These are phyloP conservation scores for Mycosphaerelloides madeirae DNA, from an alignment of 2,329 filamentous ascomycete genomes.

Conservation along the genomic window DNA sequence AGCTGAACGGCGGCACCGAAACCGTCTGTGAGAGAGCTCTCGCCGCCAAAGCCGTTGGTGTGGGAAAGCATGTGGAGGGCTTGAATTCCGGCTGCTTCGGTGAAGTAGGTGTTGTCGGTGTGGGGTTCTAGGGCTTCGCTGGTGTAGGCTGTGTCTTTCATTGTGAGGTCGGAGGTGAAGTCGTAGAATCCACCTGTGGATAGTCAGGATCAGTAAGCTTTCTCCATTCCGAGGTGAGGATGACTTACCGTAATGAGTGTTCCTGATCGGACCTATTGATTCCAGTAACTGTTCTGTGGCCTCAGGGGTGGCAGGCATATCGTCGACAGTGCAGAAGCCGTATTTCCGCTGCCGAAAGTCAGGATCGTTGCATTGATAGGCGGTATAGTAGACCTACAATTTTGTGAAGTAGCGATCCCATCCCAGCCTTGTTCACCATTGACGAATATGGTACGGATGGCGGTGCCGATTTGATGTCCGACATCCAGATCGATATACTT, in stretches of 20 bases:
- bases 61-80: conserved; percentile 89
- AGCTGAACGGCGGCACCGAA: conserved; percentile 67
- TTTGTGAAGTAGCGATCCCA: conserved; percentile 23
- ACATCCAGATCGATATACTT: conserved; percentile 21
- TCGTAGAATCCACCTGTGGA: conserved; percentile 76
- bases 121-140: conserved; percentile 76
- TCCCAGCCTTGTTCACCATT: conserved; percentile 16
- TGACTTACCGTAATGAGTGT: conserved; percentile 96
- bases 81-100: conserved; percentile 83
- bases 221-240: conserved; percentile 41
- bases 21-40: conserved; percentile 79
- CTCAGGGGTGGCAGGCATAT: conserved; percentile 63
- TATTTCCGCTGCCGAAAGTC: conserved; percentile 51
- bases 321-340: conserved; percentile 74
- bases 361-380: no score
- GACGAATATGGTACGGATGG: conserved; percentile 25
- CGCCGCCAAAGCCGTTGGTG: conserved; percentile 64
- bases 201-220: conserved; percentile 26
- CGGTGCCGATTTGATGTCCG: conserved; percentile 21
- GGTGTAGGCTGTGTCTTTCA: conserved; percentile 68
- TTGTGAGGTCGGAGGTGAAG: conserved; percentile 82
- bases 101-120: conserved; percentile 95
- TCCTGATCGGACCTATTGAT: conserved; percentile 78
- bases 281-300: conserved; percentile 71
- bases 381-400: conserved; percentile 12